Evolutionary conservation across 2,329 filamentous ascomycete species (phyloP).

Genomic region (Orbilia quercus): DNA sequence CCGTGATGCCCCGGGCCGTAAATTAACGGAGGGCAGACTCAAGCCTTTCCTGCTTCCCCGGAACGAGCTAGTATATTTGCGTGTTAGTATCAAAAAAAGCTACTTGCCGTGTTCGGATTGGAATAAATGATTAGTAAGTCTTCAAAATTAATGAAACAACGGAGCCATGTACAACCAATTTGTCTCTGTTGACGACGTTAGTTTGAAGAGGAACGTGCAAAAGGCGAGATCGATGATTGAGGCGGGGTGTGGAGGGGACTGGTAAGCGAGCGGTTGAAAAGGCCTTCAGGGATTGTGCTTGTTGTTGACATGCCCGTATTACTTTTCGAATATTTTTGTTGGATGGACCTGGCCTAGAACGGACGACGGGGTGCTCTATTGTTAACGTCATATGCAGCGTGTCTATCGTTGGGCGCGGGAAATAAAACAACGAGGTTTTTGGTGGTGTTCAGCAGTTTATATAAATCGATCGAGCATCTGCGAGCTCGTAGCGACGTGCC

Average conservation of each 20-base stretch:
- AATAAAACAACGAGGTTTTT: neutral
- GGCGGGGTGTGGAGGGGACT: neutral
- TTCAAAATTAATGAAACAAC: neutral
- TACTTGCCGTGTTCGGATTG: neutral
- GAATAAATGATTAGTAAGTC: slow-evolving; percentile 21
- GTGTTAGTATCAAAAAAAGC: neutral
- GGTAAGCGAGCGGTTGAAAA: slow-evolving; percentile 8
- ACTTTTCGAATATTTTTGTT: neutral
- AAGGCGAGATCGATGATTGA: neutral
- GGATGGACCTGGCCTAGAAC: neutral
- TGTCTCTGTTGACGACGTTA: slow-evolving; percentile 44
- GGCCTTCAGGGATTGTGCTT: slow-evolving; percentile 41
- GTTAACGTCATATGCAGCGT: slow-evolving; percentile 23
- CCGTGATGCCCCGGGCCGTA: slow-evolving; percentile 36
- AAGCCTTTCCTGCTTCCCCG: slow-evolving; percentile 24
- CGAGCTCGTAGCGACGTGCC: neutral
- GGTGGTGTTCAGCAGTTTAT: slow-evolving; percentile 34
- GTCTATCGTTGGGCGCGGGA: slow-evolving; percentile 19
- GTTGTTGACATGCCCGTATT: slow-evolving; percentile 2
- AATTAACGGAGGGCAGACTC: slow-evolving; percentile 11
- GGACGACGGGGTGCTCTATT: slow-evolving; percentile 18
- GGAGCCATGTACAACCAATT: slow-evolving; percentile 9
- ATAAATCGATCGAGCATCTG: slow-evolving; percentile 30
- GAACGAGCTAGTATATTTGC: neutral
- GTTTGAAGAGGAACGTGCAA: no score